Base-by-base conservation (phyloP, 1,139 yeast genomes). In the Candida buenavistaensis region DNA sequence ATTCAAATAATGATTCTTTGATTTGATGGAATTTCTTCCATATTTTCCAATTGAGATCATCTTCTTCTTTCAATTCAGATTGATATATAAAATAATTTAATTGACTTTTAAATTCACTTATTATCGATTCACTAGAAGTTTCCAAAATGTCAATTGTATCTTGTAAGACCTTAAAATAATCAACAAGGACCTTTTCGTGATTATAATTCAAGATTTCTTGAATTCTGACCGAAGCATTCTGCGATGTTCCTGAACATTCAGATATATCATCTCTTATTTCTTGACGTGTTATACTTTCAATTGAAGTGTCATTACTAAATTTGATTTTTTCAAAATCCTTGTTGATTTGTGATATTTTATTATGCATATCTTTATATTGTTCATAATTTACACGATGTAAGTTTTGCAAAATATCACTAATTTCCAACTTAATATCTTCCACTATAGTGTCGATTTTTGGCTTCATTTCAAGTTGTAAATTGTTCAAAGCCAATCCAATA, bases 21-120 rank as follows among this genome's bases (percentile, higher is more conserved):
- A 81, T 66, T 30, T 59, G 57, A 45, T 80, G 78, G 54, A 76
- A 83, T 41, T 70, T 70, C 52, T 78, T 82, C 92, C 92, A 85
- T 30, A 78, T 78, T 15, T 64, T 57, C 85, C 92, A 83, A 17
- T 59, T 60, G 28, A 64, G 54, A 19, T 58, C 62, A 34, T 68
- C 72, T 33, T 69, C 72, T 23, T 59, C 58, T 26, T 54, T 48
- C 11, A 47, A 37, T 32, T 60, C 59, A 44, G 59, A 45, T 36
- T 57, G 43, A 42, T 62, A 48, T 47, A 73, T 40, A 43, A 59
- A 55, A 12, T 45, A 41, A 3, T 64, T 55, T 32, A 73, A 59
- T 35, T 61, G 47, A 47, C 59, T 54, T 33, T 71, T 55, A 42
- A 70, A 82, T 43, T 80, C 87, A 40, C 63, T 70, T 37, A 82